A percentile compares a stretch with the other conserved stretches of the same genome.
phyloP scores from a whole-genome alignment of 129 eudicot genomes.

The Cynara cardunculus region DNA sequence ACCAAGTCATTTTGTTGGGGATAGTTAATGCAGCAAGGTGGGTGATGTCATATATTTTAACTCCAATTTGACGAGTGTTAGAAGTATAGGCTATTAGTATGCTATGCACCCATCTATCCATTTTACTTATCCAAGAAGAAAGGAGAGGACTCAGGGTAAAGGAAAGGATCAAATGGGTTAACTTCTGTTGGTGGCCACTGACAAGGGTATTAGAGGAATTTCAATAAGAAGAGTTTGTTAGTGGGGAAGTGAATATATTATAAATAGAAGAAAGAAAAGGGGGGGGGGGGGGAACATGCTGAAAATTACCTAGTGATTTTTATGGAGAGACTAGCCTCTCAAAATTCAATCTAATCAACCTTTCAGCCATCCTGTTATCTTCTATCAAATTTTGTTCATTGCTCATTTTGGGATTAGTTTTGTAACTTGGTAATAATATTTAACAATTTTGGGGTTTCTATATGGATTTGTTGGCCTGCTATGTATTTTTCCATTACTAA shows the following conservation, averaged over 20 bases:
- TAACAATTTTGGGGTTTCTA: too few relatives aligned
- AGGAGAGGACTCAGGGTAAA: not conserved
- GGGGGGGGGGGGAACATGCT: not conserved
- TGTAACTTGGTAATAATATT: too few relatives aligned
- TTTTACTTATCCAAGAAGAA: not conserved
- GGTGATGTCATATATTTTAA: not conserved
- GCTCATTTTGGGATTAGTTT: too few relatives aligned
- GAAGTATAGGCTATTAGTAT: not conserved
- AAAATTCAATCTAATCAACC: too few relatives aligned
- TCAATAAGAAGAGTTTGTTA: not conserved
- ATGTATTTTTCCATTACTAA: not conserved
- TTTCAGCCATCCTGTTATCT: not conserved
- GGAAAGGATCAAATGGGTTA: not conserved
- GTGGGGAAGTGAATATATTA: not conserved
- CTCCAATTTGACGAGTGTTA: not conserved
- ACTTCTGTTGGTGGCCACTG: not conserved
- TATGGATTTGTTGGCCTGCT: too few relatives aligned
- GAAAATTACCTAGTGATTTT: too few relatives aligned
- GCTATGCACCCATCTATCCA: not conserved
- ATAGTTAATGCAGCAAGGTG: not conserved
- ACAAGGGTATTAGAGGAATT: not conserved
- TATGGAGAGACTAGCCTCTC: too few relatives aligned
- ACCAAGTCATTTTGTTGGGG: not conserved
- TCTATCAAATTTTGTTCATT: not conserved
- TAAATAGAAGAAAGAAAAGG: not conserved